Evolutionary conservation across 192 early-diverging fungal genomes (phyloP).

Genomic region (Dissophora ornata): DNA sequence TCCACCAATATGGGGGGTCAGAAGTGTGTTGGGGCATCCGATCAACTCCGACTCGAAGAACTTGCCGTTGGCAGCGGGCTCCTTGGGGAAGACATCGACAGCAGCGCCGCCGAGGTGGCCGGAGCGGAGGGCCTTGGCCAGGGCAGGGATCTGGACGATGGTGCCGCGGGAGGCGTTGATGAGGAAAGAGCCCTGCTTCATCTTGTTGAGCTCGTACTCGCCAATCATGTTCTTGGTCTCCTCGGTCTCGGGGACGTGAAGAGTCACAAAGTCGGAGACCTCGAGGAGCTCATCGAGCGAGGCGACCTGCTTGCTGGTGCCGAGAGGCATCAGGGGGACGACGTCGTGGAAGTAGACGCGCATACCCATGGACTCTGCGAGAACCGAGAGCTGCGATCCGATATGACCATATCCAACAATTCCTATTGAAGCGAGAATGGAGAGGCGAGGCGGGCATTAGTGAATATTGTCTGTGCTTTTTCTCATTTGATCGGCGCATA

Average conservation of each 20-base stretch:
- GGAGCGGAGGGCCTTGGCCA: constrained; percentile 82
- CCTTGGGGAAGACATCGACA: constrained; percentile 96
- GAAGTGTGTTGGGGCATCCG: constrained; percentile 92
- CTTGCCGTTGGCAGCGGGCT: constrained; percentile 91
- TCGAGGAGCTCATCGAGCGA: constrained; percentile 84
- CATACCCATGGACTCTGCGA: constrained; percentile 98
- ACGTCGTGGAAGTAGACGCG: constrained; percentile 93
- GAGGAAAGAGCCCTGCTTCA: constrained; percentile 93
- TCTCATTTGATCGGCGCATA: too few species aligned
- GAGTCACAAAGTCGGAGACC: constrained; percentile 89
- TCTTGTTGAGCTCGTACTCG: constrained; percentile 79
- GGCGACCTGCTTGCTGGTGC: constrained; percentile 77
- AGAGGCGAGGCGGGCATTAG: background rate
- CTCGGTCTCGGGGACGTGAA: constrained; percentile 97
- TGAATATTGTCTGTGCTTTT: too few species aligned
- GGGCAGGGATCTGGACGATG: constrained; percentile 93
- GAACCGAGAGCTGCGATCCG: constrained; percentile 95
- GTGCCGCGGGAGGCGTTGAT: constrained; percentile 97
- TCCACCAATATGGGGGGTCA: constrained; percentile 99
- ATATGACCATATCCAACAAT: constrained; percentile 99
- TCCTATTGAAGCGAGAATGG: constrained; percentile 54
- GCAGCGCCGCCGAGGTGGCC: constrained; percentile 94
- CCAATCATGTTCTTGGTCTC: constrained; percentile 99
- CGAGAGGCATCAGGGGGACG: constrained; percentile 91
- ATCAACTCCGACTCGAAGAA: constrained; percentile 72